A percentile compares a stretch with the other conserved stretches of the same genome.
Evolutionary conservation across 257 asterid genomes (phyloP).

Genomic region (Solanum bulbocastanum): DNA sequence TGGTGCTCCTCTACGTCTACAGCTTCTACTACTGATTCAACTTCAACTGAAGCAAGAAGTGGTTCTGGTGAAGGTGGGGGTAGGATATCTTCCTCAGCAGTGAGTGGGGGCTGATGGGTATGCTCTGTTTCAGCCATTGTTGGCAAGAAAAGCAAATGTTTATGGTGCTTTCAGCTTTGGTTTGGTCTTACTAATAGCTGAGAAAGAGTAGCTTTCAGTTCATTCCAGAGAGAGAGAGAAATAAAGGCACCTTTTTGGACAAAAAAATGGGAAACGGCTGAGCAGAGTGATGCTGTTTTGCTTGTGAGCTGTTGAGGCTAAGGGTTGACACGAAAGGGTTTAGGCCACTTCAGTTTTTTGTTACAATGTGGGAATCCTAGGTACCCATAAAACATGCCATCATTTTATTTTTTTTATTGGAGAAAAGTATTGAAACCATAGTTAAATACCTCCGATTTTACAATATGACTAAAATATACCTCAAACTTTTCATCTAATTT

Average conservation of each 20-base stretch:
- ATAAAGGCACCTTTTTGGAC: neutral
- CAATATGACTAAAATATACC: no score
- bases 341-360: neutral
- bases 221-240: slow-evolving; percentile 1
- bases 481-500: no score
- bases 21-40: slow-evolving; percentile 6
- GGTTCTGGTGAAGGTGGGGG: slow-evolving; percentile 24
- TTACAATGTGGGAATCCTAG: slow-evolving; percentile 3
- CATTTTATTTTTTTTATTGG: no score
- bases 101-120: slow-evolving; percentile 12
- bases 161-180: neutral
- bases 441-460: no score
- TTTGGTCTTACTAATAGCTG: neutral
- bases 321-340: slow-evolving; percentile 10
- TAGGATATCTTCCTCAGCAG: slow-evolving; percentile 9
- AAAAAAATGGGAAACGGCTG: neutral
- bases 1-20: slow-evolving; percentile 22
- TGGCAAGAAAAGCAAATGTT: neutral
- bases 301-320: slow-evolving; percentile 2
- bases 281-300: neutral
- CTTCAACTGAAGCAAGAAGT: slow-evolving; percentile 48
- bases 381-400: neutral
- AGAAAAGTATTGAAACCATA: no score
- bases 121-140: slow-evolving; percentile 46
- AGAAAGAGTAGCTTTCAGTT: neutral